Conservation (phyloP, 139 green algal genomes). For the Zygnema circumcarinatum region DNA sequence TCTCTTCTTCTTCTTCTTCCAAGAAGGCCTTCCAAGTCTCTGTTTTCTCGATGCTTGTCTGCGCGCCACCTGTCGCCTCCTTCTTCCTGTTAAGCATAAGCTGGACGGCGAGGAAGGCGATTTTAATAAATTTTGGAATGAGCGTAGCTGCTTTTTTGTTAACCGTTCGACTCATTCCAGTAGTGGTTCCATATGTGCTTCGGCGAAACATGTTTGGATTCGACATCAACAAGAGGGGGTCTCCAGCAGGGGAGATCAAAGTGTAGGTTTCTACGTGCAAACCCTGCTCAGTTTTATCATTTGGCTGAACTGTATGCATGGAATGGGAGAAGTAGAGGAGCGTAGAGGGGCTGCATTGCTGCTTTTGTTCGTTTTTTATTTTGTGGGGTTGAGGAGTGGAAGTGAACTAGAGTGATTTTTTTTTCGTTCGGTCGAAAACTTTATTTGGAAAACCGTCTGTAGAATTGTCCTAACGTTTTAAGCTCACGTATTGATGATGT, state of each 20-base stretch:
- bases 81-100: neutral
- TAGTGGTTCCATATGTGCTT: conserved; percentile 52
- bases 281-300: neutral
- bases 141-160: conserved; percentile 45
- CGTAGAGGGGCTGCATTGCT: no score
- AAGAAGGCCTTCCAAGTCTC: neutral
- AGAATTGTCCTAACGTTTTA: no score
- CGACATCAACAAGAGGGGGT: conserved; percentile 66
- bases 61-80: neutral
- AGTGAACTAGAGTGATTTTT: no score
- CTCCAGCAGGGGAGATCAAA: conserved; percentile 44
- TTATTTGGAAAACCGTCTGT: no score
- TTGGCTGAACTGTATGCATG: no score
- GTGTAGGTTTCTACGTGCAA: conserved; percentile 46
- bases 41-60: neutral
- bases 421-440: no score
- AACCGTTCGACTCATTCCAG: conserved; percentile 49
- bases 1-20: neutral
- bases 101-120: neutral
- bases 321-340: no score
- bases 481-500: neutral
- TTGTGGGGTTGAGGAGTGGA: no score
- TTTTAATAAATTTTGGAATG: conserved; percentile 51
- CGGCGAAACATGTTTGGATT: conserved; percentile 55
- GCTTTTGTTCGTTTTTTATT: neutral